Evolutionary conservation across 2,329 filamentous ascomycete genomes (phyloP).

Genomic region (Stenocarpella maydis): DNA sequence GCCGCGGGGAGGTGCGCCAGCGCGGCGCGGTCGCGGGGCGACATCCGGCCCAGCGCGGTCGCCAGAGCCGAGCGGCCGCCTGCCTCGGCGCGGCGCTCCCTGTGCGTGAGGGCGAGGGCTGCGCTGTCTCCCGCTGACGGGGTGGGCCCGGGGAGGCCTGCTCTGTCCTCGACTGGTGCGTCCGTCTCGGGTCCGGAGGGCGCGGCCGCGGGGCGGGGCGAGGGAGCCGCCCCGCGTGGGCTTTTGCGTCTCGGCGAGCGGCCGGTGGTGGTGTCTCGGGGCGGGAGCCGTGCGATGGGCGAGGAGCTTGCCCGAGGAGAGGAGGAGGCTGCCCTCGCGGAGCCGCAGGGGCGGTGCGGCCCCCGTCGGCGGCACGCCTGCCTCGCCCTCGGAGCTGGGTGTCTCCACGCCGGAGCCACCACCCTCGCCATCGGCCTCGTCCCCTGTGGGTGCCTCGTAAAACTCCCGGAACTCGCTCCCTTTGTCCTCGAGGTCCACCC

Average conservation of each 20-base stretch:
- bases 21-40: conserved; percentile 40
- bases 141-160: neutral
- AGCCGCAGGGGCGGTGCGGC: neutral
- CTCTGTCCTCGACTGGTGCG: neutral
- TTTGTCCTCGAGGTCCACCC: conserved; percentile 45
- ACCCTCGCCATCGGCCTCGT: neutral
- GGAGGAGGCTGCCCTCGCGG: conserved; percentile 40
- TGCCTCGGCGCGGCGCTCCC: conserved; percentile 20
- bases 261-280: neutral
- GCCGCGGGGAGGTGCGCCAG: conserved; percentile 43
- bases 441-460: conserved; percentile 37
- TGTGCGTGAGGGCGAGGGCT: neutral
- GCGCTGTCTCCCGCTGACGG: too few relatives aligned
- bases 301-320: conserved; percentile 47
- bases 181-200: neutral
- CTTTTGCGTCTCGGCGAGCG: conserved; percentile 11
- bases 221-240: neutral
- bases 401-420: neutral
- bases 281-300: conserved; percentile 39
- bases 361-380: neutral
- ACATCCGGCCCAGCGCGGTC: conserved; percentile 34
- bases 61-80: conserved; percentile 2
- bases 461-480: conserved; percentile 48
- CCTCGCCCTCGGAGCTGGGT: neutral
- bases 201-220: neutral